phyloP scores from a whole-genome alignment of 768 basidiomycete genomes.

The Boletus coccyginus region DNA sequence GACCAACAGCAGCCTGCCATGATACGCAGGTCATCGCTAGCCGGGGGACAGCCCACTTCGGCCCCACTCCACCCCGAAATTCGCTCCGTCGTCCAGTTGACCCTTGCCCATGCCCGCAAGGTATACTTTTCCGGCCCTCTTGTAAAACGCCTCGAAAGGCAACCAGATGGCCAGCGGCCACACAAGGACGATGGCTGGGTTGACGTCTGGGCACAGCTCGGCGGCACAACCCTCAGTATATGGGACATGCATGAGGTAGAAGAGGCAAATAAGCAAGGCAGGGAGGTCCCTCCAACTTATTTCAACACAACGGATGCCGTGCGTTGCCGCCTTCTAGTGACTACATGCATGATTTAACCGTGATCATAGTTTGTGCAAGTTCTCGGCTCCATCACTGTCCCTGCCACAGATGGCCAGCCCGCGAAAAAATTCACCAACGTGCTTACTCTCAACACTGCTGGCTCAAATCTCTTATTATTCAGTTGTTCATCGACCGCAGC shows the following conservation, averaged over 20 bases:
- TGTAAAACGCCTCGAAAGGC: conserved; percentile 71
- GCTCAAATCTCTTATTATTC: conserved; percentile 85
- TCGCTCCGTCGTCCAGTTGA: conserved; percentile 72
- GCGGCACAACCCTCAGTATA: conserved; percentile 83
- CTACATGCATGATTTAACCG: conserved; percentile 6
- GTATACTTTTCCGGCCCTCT: conserved; percentile 87
- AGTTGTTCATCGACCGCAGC: conserved; percentile 72
- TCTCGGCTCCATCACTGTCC: conserved; percentile 68
- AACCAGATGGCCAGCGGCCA: conserved; percentile 68
- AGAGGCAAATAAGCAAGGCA: conserved; percentile 75
- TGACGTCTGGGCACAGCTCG: conserved; percentile 87
- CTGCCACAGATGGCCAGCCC: conserved; percentile 48
- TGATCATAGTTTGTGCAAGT: conserved; percentile 69
- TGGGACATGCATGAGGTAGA: conserved; percentile 92
- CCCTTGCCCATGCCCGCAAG: conserved; percentile 76
- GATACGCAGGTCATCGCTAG: conserved; percentile 19
- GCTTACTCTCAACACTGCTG: conserved; percentile 91
- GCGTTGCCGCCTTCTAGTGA: conserved; percentile 32
- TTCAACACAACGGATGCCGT: conserved; percentile 88
- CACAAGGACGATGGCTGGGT: conserved; percentile 76
- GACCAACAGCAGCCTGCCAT: conserved; percentile 22
- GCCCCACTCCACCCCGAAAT: conserved; percentile 76
- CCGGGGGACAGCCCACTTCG: conserved; percentile 18
- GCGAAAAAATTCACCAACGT: conserved; percentile 69
- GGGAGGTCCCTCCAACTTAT: conserved; percentile 83